A percentile compares a stretch with the other conserved stretches of the same genome.
These are phyloP conservation scores for Dalbergia cochinchinensis DNA, from an alignment of 306 rosid genomes.

Conservation along the genomic window DNA sequence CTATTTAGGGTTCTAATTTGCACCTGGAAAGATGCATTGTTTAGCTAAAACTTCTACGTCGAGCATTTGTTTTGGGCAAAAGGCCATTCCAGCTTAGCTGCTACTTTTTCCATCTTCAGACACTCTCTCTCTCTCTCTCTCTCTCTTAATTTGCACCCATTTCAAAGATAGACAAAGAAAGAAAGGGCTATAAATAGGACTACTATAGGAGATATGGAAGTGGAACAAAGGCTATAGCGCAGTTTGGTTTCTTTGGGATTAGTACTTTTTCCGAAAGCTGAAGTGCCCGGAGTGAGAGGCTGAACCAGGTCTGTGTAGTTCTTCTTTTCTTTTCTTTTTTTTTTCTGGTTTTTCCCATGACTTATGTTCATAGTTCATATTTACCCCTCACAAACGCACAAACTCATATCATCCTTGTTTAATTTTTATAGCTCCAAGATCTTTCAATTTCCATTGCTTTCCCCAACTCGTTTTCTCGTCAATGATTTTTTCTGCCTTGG, in stretches of 20 bases:
- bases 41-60: conserved; percentile 60
- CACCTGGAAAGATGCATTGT: conserved; percentile 62
- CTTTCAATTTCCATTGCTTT: conserved; percentile 3
- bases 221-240: conserved; percentile 48
- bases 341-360: background rate
- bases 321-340: background rate
- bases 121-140: conserved; percentile 38
- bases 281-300: conserved; percentile 57
- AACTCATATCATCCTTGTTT: background rate
- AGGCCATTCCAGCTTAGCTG: conserved; percentile 47
- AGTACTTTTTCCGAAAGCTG: conserved; percentile 68
- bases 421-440: background rate
- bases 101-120: conserved; percentile 32
- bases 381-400: background rate
- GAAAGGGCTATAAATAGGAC: conserved; percentile 64
- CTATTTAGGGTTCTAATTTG: conserved; percentile 60
- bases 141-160: conserved; percentile 37
- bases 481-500: background rate
- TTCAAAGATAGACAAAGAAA: conserved; percentile 54
- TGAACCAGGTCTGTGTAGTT: conserved; percentile 54
- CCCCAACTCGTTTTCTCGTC: conserved; percentile 18
- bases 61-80: conserved; percentile 58
- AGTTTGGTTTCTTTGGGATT: conserved; percentile 70
- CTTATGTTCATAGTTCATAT: conserved; percentile 14
- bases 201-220: conserved; percentile 40